phyloP scores from a whole-genome alignment of 192 early-diverging fungal genomes.

The Thoreauomyces humboldtii region DNA sequence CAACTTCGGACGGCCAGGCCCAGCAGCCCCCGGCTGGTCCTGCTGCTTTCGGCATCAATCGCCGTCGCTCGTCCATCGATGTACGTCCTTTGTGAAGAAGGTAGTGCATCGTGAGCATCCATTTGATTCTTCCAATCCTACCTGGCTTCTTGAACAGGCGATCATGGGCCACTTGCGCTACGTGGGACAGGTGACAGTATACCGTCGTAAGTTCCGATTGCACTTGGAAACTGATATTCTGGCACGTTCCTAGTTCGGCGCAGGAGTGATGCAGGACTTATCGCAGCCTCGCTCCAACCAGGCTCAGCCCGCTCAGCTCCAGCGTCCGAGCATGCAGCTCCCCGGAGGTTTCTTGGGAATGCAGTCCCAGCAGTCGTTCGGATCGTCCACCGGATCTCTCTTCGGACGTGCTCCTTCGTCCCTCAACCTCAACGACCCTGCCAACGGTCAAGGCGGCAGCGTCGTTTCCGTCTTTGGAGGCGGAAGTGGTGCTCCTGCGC shows the following conservation, averaged over 20 bases:
- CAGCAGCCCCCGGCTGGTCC: background rate
- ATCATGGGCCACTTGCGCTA: constrained; percentile 23
- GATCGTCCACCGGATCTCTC: constrained; percentile 5
- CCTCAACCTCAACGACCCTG: too few species aligned
- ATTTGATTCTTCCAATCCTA: background rate
- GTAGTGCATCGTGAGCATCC: too few species aligned
- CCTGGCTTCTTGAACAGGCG: background rate
- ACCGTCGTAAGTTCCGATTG: too few species aligned
- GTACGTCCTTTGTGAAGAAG: background rate
- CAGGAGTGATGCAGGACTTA: constrained; percentile 21
- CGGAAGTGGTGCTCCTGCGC: too few species aligned
- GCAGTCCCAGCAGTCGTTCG: constrained; percentile 15
- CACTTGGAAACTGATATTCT: too few species aligned
- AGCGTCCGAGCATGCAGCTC: background rate
- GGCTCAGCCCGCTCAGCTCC: background rate
- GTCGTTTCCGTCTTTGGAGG: too few species aligned
- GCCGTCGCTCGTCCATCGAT: constrained; percentile 18
- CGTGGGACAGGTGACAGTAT: too few species aligned
- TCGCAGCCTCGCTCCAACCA: constrained; percentile 6
- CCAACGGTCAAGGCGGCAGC: too few species aligned
- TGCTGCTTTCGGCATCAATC: constrained; percentile 7
- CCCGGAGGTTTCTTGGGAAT: constrained; percentile 6
- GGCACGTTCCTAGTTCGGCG: background rate
- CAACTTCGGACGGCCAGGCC: background rate
- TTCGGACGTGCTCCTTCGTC: too few species aligned